Conservation (phyloP, 371 early-diverging fungal genomes). For the Chytridiales sp. region DNA sequence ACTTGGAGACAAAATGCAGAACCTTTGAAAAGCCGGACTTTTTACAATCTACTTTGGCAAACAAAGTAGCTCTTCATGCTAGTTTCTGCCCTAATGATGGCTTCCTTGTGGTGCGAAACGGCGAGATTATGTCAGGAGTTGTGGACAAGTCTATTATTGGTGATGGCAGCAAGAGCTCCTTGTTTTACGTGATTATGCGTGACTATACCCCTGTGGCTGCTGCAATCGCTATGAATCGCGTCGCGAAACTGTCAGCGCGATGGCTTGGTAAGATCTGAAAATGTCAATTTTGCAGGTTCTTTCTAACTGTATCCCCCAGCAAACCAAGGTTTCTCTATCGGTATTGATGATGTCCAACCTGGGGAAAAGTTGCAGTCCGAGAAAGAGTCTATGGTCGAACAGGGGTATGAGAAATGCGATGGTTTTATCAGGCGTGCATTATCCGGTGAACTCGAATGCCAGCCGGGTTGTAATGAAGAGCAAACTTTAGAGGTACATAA, state of each 20-base stretch:
- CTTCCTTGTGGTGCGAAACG: constrained; percentile 84
- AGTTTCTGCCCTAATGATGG: constrained; percentile 92
- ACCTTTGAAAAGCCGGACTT: constrained; percentile 38
- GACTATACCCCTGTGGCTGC: constrained; percentile 89
- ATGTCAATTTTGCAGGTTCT: neutral
- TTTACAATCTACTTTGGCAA: neutral
- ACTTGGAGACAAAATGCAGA: constrained; percentile 82
- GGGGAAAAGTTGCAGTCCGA: constrained; percentile 69
- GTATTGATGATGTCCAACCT: constrained; percentile 98
- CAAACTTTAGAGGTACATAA: constrained; percentile 79
- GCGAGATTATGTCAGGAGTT: constrained; percentile 92
- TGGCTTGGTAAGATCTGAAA: constrained; percentile 68
- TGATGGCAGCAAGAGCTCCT: constrained; percentile 92
- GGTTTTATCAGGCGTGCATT: constrained; percentile 74
- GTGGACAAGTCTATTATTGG: constrained; percentile 96
- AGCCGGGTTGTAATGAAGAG: constrained; percentile 88
- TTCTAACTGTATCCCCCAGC: constrained; percentile 40
- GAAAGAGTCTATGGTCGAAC: constrained; percentile 77
- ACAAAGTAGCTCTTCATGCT: constrained; percentile 30
- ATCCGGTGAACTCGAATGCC: constrained; percentile 71
- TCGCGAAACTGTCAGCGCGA: constrained; percentile 91
- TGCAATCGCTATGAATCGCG: constrained; percentile 90
- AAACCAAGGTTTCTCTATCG: constrained; percentile 97
- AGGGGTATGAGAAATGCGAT: constrained; percentile 85
- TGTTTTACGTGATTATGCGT: constrained; percentile 91